phyloP scores from a whole-genome alignment of 2,329 filamentous ascomycete species.

The Sarocladium kiliense region DNA sequence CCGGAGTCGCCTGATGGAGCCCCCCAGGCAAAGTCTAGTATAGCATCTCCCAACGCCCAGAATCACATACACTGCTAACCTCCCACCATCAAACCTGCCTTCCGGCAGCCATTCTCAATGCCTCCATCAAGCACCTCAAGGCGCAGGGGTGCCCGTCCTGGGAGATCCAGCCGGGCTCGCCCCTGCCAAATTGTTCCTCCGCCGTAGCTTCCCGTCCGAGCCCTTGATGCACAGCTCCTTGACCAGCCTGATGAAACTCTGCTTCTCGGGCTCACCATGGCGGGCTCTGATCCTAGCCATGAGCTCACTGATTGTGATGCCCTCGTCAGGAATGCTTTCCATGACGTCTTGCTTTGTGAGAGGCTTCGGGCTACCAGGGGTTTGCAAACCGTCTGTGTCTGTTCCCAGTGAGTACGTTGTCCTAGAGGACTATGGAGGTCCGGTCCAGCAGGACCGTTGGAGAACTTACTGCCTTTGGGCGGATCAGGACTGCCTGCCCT shows the following conservation, averaged over 20 bases:
- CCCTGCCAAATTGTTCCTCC: neutral
- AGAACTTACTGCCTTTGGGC: neutral
- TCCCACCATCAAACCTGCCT: no score
- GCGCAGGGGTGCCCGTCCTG: neutral
- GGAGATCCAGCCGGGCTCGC: neutral
- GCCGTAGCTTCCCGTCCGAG: neutral
- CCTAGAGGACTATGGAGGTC: neutral
- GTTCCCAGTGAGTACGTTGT: neutral
- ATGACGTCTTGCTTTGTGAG: neutral
- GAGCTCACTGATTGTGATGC: neutral
- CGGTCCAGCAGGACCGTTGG: no score
- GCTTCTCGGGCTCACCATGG: neutral
- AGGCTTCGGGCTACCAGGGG: neutral
- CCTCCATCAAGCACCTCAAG: neutral
- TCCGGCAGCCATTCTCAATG: neutral
- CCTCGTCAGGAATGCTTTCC: neutral
- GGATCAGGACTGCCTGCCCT: slow-evolving; percentile 9
- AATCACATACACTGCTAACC: neutral
- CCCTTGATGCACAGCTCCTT: neutral
- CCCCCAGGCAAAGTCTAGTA: neutral
- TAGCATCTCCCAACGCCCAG: neutral
- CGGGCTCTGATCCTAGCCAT: neutral
- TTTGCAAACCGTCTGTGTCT: neutral
- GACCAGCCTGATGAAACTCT: neutral
- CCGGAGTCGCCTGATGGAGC: neutral